Conservation (phyloP, 345 rosid genomes). For the Iberis pinnata region DNA sequence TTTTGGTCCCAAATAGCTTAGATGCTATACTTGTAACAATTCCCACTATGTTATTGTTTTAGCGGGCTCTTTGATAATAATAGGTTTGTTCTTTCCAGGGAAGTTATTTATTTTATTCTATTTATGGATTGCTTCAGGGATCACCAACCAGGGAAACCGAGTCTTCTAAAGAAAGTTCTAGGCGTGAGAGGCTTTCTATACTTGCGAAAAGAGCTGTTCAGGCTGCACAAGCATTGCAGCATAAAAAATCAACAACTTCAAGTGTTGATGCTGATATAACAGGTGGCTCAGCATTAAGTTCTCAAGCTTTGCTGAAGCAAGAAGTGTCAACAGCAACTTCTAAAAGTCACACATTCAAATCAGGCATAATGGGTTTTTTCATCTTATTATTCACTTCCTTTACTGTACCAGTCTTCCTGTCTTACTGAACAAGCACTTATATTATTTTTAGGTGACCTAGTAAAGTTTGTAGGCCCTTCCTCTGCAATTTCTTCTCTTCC, state of each 20-base stretch:
- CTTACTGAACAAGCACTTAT: constrained; percentile 18
- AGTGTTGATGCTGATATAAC: constrained; percentile 92
- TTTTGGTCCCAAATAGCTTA: constrained; percentile 6
- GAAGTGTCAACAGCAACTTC: constrained; percentile 94
- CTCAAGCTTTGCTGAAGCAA: constrained; percentile 73
- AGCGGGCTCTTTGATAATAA: neutral
- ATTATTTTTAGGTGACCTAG: constrained; percentile 79
- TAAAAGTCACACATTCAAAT: constrained; percentile 65
- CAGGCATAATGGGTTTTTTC: constrained; percentile 43
- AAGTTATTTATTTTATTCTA: constrained; percentile 13
- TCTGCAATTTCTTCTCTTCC: constrained; percentile 48
- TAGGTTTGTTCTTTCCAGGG: constrained; percentile 7
- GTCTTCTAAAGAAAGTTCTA: constrained; percentile 55
- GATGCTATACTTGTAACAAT: neutral
- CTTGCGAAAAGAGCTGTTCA: constrained; percentile 49
- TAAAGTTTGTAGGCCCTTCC: constrained; percentile 53
- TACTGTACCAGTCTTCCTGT: constrained; percentile 10
- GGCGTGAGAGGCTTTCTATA: constrained; percentile 57
- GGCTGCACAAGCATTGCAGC: constrained; percentile 54
- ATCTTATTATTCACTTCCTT: constrained; percentile 14
- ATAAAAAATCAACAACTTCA: constrained; percentile 79
- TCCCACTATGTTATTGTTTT: neutral
- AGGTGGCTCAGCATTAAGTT: constrained; percentile 67
- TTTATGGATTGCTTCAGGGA: constrained; percentile 46
- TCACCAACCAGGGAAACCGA: constrained; percentile 60